Evolutionary conservation across 2,329 filamentous ascomycete genomes (phyloP), one percentile per base, ranked within the genome.

Genomic region (Phyllosticta capitalensis): DNA sequence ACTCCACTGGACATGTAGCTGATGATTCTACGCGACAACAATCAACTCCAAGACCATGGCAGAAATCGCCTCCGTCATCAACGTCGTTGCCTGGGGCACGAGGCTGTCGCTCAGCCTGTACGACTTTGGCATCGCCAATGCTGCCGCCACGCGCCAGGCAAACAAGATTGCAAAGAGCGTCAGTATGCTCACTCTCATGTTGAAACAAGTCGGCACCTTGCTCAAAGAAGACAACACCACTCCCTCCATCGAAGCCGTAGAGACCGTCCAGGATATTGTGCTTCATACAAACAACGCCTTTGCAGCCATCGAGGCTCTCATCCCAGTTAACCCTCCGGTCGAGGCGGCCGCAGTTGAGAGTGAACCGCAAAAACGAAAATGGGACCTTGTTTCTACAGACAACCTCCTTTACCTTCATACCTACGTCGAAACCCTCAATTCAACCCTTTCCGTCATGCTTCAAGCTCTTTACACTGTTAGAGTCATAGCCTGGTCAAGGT

Each of bases 381-480:
- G 62, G 59, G 62, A 61, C 53, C 55, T 63, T 12, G 52, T 60
- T 6, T 56, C 60, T 24, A 60, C 61, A 28, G 62, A 64, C 51
- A 71, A 66, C 58, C 61, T 71, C 19, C 59, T 62, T 7, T 75
- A 74, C 61, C 67, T 74, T 12, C 61, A 65, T 19, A 65, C 66
- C 50, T 71, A 74, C 61, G 65, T 74, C 6, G 69, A 73, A 50
- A 65, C 68, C 1, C 55, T 75, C 51, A 68, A 66, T 24, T 64
- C 68, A 20, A 74, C 72, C 10, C 57, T 74, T 3, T 68, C 70
- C 21, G 71, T 74, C n/a, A 65, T 75, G 58, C 62, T 72, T 6
- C 73, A 75, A 51, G 69, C 70, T 9, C 61, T 75, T 17, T 68
- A 74, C 54, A 70, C 71, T 22, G 72, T 69, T 12, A 71, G 73